These are phyloP conservation scores for Cucurbita maxima DNA, from an alignment of 306 rosid species.

Conservation along the genomic window DNA sequence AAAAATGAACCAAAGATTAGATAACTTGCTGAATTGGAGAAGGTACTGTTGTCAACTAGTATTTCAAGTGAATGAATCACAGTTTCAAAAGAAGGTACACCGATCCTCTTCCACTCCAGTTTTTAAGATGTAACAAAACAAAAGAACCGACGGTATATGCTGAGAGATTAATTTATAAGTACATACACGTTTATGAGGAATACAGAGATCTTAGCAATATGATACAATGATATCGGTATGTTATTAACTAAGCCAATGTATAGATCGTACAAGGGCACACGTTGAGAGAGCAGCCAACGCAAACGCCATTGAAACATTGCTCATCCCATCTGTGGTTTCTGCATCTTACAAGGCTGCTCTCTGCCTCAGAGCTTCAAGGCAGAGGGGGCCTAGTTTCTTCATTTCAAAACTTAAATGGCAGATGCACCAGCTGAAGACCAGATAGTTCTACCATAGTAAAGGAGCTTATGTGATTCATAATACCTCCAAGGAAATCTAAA, in stretches of 20 bases:
- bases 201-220: neutral
- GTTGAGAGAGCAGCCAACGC: neutral
- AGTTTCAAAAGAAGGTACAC: neutral
- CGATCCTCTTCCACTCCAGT: neutral
- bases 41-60: neutral
- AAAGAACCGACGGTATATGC: neutral
- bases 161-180: neutral
- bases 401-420: neutral
- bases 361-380: neutral
- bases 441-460: neutral
- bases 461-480: neutral
- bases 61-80: slow-evolving; percentile 1
- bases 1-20: neutral
- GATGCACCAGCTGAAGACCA: neutral
- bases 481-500: neutral
- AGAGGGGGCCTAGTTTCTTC: neutral
- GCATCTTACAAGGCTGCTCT: neutral
- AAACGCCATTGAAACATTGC: neutral
- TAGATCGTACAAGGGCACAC: neutral
- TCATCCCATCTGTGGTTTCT: neutral
- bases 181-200: neutral
- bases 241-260: neutral
- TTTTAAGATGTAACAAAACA: neutral
- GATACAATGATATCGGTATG: neutral
- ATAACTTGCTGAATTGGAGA: neutral